These are phyloP conservation scores for Petunia secreta DNA, from an alignment of 257 asterid species.

Conservation along the genomic window DNA sequence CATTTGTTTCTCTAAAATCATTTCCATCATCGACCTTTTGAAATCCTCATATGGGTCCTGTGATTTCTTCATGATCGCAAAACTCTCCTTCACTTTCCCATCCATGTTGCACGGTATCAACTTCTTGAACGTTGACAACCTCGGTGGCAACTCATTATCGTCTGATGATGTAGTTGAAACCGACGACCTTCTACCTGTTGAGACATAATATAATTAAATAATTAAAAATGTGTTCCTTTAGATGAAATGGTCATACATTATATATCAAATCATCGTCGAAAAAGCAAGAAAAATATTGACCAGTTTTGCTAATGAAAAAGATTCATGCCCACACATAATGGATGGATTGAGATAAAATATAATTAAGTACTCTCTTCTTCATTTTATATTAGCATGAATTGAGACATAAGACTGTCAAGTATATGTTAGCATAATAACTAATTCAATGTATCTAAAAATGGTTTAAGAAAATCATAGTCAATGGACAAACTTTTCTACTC, in stretches of 20 bases:
- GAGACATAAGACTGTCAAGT: background rate
- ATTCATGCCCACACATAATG: background rate
- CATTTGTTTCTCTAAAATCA: slow-evolving; percentile 87
- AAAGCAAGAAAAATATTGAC: too few species aligned
- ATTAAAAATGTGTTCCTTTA: background rate
- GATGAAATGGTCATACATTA: too few species aligned
- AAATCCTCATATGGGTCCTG: slow-evolving; percentile 82
- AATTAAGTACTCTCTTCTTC: too few species aligned
- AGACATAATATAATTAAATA: background rate
- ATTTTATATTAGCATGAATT: background rate
- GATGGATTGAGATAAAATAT: background rate
- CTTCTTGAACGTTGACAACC: slow-evolving; percentile 71
- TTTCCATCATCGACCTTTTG: slow-evolving; percentile 86
- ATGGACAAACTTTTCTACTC: too few species aligned
- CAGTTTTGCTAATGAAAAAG: background rate
- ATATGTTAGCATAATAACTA: too few species aligned
- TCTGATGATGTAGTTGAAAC: slow-evolving; percentile 40
- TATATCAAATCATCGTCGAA: background rate
- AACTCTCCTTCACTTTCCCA: slow-evolving; percentile 84
- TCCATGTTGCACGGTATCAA: slow-evolving; percentile 68
- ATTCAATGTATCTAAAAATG: too few species aligned
- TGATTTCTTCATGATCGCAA: slow-evolving; percentile 79
- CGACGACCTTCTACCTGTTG: slow-evolving; percentile 5
- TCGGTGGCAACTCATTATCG: slow-evolving; percentile 55
- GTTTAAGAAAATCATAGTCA: too few species aligned